These are phyloP conservation scores for Lodderomyces margitis DNA, from an alignment of 1,139 yeast species.

Conservation along the genomic window DNA sequence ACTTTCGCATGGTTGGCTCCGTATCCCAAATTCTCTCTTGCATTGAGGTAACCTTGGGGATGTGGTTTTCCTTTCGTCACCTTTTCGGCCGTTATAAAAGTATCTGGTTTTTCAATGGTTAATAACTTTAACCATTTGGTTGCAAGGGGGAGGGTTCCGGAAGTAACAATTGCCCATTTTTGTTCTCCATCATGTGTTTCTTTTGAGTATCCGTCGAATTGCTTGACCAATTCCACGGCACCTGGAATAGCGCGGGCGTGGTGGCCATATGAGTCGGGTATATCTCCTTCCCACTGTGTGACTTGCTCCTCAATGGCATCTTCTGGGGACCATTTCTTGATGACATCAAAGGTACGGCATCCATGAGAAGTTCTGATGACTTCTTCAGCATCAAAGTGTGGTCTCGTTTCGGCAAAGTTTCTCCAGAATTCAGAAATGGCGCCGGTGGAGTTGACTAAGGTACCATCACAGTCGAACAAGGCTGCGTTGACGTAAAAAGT, in stretches of 20 bases:
- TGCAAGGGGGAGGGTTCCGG: constrained; percentile 77
- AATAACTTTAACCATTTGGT: constrained; percentile 74
- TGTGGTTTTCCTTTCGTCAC: constrained; percentile 79
- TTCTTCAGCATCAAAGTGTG: constrained; percentile 67
- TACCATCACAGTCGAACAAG: constrained; percentile 83
- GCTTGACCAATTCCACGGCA: constrained; percentile 59
- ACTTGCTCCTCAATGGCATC: constrained; percentile 67
- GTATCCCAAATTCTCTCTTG: constrained; percentile 58
- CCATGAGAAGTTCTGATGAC: constrained; percentile 79
- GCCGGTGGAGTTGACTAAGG: constrained; percentile 76
- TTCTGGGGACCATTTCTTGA: constrained; percentile 72
- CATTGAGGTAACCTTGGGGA: constrained; percentile 75
- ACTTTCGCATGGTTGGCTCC: constrained; percentile 46
- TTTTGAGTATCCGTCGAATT: constrained; percentile 45
- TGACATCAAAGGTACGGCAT: constrained; percentile 76
- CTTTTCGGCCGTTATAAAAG: constrained; percentile 77
- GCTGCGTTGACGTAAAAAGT: constrained; percentile 48
- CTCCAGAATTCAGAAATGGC: constrained; percentile 84
- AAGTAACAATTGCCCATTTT: constrained; percentile 82
- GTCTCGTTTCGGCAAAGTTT: constrained; percentile 65
- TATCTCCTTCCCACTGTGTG: constrained; percentile 65
- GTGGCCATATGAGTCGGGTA: constrained; percentile 71
- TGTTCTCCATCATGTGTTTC: constrained; percentile 45
- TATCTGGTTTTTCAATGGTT: constrained; percentile 60
- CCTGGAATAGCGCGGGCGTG: constrained; percentile 75